phyloP scores from a whole-genome alignment of 73 alveolate species.

The Tetrahymena malaccensis region DNA sequence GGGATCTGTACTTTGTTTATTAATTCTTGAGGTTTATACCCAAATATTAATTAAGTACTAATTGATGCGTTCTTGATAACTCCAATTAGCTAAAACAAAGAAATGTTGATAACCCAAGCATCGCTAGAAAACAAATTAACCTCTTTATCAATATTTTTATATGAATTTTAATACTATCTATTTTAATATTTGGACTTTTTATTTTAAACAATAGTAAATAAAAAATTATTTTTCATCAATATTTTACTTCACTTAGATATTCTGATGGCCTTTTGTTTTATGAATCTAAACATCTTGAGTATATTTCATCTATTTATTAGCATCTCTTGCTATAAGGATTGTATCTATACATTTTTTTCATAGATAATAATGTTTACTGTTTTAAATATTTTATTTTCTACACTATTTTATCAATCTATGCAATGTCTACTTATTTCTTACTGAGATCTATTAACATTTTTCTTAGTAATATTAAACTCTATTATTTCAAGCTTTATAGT shows the following conservation, averaged over 20 bases:
- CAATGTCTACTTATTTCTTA: not conserved
- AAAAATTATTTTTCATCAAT: not conserved
- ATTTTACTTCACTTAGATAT: not conserved
- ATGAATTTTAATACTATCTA: not conserved
- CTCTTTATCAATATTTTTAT: not conserved
- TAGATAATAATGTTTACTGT: not conserved
- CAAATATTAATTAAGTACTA: not conserved
- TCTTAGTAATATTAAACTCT: not conserved
- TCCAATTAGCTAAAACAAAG: not conserved
- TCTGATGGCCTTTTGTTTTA: not conserved
- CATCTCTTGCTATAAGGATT: not conserved
- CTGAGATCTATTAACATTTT: not conserved
- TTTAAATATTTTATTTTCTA: not conserved
- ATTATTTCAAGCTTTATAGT: not conserved
- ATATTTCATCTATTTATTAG: not conserved
- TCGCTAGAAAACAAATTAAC: not conserved
- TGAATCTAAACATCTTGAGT: not conserved
- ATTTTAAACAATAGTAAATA: not conserved
- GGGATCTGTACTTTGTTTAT: not conserved
- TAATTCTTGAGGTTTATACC: not conserved
- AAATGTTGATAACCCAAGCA: not conserved
- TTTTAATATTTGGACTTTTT: not conserved
- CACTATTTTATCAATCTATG: not conserved
- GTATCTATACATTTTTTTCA: not conserved
- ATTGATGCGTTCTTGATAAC: not conserved